Evolutionary conservation across 805 yeast species (phyloP).

Genomic region (Kluyveromyces nonfermentans): DNA sequence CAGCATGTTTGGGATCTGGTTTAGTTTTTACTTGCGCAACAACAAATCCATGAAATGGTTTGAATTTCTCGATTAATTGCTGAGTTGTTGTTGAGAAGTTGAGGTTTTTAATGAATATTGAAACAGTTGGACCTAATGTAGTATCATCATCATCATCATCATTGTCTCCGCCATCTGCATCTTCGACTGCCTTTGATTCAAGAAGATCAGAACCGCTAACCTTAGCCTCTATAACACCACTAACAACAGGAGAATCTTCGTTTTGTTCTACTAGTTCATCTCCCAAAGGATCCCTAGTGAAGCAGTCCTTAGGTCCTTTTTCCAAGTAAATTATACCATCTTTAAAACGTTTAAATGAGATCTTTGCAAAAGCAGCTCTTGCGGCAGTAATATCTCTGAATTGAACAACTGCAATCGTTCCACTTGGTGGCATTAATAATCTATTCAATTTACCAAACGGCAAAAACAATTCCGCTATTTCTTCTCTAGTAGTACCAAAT

Average conservation of each 20-base stretch:
- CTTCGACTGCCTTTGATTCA: constrained; percentile 37
- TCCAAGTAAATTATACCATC: constrained; percentile 83
- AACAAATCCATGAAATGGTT: constrained; percentile 66
- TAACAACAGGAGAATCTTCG: constrained; percentile 18
- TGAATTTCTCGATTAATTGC: constrained; percentile 53
- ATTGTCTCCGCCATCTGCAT: constrained; percentile 35
- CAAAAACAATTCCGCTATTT: constrained; percentile 71
- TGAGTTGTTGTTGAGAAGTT: constrained; percentile 68
- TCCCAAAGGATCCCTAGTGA: constrained; percentile 46
- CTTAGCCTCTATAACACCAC: constrained; percentile 28
- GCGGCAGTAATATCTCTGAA: constrained; percentile 76
- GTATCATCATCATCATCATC: constrained; percentile 32
- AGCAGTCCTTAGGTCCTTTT: constrained; percentile 83
- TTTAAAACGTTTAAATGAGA: constrained; percentile 81
- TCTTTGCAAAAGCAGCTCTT: constrained; percentile 78
- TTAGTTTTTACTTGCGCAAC: constrained; percentile 78
- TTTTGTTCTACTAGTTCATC: constrained; percentile 27
- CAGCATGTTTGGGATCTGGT: constrained; percentile 70
- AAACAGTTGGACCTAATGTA: constrained; percentile 66
- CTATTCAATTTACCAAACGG: constrained; percentile 74
- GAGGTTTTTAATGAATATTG: constrained; percentile 85
- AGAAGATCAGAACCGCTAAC: constrained; percentile 21
- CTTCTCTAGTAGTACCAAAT: constrained; percentile 71
- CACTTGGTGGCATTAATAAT: constrained; percentile 89
- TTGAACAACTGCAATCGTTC: constrained; percentile 91